Percentiles rank a stretch among this genome's conserved stretches.
These are phyloP conservation scores for Pythium dissotocum DNA, from an alignment of 352 stramenopile species.

Conservation along the genomic window DNA sequence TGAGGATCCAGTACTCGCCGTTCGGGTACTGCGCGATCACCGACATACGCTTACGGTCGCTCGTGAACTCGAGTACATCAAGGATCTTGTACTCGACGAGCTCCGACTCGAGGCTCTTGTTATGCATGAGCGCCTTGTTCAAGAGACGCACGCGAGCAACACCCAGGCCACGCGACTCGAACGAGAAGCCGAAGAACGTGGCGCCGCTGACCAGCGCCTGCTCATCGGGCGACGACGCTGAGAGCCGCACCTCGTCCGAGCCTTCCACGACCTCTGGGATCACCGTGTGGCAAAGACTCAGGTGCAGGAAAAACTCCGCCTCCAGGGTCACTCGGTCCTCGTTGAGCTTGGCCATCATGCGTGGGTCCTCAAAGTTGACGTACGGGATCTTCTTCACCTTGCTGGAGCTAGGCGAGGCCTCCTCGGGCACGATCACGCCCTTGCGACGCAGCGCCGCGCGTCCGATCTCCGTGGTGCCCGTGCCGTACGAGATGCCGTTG, in stretches of 20 bases:
- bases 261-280: conserved; percentile 63
- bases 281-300: conserved; percentile 83
- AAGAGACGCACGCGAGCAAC: conserved; percentile 60
- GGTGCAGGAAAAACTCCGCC: conserved; percentile 83
- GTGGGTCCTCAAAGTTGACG: conserved; percentile 78
- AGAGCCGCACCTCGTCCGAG: conserved; percentile 58
- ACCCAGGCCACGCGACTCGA: conserved; percentile 66
- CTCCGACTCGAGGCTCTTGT: conserved; percentile 38
- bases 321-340: conserved; percentile 39
- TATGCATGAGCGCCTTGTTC: conserved; percentile 43
- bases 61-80: conserved; percentile 97
- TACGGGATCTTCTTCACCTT: conserved; percentile 55
- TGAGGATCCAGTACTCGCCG: conserved; percentile 66
- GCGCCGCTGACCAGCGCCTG: conserved; percentile 88
- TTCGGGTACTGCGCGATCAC: conserved; percentile 74
- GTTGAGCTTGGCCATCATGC: conserved; percentile 44
- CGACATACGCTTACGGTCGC: conserved; percentile 80
- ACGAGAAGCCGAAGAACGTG: conserved; percentile 77
- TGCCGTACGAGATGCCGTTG: conserved; percentile 91
- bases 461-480: conserved; percentile 83
- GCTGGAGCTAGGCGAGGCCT: conserved; percentile 29
- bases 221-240: conserved; percentile 85
- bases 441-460: conserved; percentile 64
- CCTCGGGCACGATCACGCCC: conserved; percentile 52
- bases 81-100: conserved; percentile 84